Conservation (phyloP, 352 stramenopile species). For the Globisporangium uncinulatum region DNA sequence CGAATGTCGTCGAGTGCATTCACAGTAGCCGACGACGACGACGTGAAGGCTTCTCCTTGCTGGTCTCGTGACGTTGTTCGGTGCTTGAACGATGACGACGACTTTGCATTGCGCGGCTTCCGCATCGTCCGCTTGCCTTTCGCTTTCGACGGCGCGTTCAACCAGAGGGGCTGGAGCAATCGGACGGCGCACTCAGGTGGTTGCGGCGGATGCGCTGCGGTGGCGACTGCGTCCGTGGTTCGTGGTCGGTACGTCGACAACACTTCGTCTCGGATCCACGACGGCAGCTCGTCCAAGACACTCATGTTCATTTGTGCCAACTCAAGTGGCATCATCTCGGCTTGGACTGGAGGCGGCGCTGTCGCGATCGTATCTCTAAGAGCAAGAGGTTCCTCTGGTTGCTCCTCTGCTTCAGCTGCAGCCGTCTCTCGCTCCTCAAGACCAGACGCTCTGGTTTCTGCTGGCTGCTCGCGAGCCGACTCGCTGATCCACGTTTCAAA, state of each 20-base stretch:
- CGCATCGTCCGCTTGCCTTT: constrained; percentile 26
- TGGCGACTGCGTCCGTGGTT: neutral
- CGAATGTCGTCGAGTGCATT: constrained; percentile 60
- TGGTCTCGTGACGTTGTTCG: neutral
- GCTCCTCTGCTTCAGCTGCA: neutral
- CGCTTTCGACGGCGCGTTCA: neutral
- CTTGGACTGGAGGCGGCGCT: neutral
- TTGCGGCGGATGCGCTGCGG: neutral
- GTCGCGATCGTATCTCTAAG: neutral
- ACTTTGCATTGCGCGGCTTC: constrained; percentile 1
- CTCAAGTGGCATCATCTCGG: neutral
- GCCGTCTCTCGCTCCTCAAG: neutral
- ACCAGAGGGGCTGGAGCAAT: neutral
- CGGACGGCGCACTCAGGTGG: neutral
- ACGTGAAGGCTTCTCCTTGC: too few relatives aligned
- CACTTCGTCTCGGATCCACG: constrained; percentile 51
- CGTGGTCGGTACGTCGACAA: constrained; percentile 23
- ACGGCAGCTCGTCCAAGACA: constrained; percentile 54
- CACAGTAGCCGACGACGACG: neutral
- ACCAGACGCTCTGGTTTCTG: neutral
- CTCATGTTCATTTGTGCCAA: constrained; percentile 65
- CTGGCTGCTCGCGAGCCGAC: constrained; percentile 1
- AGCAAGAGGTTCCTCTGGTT: neutral
- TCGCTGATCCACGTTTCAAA: constrained; percentile 56
- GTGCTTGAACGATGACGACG: neutral